Conservation (phyloP, 495 filamentous ascomycete genomes). For the Apiosordaria backusii region DNA sequence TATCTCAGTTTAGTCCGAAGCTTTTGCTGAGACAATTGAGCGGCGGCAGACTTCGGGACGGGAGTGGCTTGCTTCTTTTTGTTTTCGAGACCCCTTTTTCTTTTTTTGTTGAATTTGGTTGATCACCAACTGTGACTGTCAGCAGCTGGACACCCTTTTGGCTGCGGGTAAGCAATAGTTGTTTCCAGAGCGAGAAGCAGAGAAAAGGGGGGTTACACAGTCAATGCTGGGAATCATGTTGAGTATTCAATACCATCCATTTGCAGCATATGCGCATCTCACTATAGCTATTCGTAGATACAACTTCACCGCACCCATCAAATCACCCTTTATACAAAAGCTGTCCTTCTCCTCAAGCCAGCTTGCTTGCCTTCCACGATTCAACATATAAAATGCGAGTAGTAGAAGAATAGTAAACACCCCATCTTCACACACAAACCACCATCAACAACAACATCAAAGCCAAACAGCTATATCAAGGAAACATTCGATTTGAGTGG, state of each 20-base stretch:
- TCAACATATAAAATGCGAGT: background rate
- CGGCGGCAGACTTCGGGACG: no score
- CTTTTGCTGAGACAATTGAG: no score
- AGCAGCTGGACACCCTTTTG: background rate
- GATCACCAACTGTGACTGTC: background rate
- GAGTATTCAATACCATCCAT: background rate
- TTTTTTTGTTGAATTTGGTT: background rate
- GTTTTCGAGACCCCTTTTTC: no score
- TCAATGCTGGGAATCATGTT: background rate
- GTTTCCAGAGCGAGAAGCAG: background rate
- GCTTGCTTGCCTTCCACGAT: background rate
- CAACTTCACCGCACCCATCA: background rate
- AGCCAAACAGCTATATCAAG: background rate
- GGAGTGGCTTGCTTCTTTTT: no score
- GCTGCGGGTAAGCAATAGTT: background rate
- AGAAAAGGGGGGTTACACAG: background rate
- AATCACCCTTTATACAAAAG: background rate
- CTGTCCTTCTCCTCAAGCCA: background rate
- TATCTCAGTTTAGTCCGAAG: no score
- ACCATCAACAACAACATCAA: background rate
- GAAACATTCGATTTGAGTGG: background rate
- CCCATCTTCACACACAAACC: background rate
- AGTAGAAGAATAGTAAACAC: background rate
- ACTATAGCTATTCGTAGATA: background rate
- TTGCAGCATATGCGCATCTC: background rate